Evolutionary conservation across 1,139 yeast genomes (phyloP).

Genomic region (Scheffersomyces insectosa): DNA sequence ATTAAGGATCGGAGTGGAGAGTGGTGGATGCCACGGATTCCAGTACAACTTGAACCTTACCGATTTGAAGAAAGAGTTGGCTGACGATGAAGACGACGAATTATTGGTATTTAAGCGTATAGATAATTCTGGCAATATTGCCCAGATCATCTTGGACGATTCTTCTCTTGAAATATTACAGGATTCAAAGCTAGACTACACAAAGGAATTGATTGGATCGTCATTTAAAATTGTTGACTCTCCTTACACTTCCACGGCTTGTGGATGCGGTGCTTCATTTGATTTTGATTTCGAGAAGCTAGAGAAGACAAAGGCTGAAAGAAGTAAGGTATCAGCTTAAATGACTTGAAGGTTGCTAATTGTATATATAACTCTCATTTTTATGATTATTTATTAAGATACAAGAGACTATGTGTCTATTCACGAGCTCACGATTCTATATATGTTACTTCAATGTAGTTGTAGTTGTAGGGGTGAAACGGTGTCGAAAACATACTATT

Average conservation of each 20-base stretch:
- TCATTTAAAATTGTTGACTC: slow-evolving; percentile 90
- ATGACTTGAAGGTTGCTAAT: too few species aligned
- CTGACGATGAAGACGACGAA: slow-evolving; percentile 39
- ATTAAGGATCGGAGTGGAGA: slow-evolving; percentile 78
- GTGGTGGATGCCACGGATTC: slow-evolving; percentile 99
- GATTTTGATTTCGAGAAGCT: slow-evolving; percentile 77
- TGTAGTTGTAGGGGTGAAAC: too few species aligned
- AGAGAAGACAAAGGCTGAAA: slow-evolving; percentile 21
- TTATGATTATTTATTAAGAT: too few species aligned
- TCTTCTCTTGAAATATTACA: slow-evolving; percentile 78
- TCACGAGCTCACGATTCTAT: too few species aligned
- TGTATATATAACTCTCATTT: too few species aligned
- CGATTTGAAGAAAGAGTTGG: slow-evolving; percentile 43
- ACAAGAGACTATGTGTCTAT: too few species aligned
- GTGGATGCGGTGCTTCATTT: slow-evolving; percentile 97
- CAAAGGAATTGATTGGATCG: slow-evolving; percentile 91
- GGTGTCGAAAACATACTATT: too few species aligned
- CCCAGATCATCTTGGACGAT: slow-evolving; percentile 75
- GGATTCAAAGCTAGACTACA: slow-evolving; percentile 85
- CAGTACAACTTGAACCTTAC: slow-evolving; percentile 78
- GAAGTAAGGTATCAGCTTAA: slow-evolving; percentile 8
- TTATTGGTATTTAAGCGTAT: slow-evolving; percentile 63
- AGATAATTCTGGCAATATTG: slow-evolving; percentile 38
- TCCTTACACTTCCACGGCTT: slow-evolving; percentile 85
- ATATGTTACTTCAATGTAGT: too few species aligned